These are phyloP conservation scores for Xylaria arbuscula DNA, from an alignment of 2,329 filamentous ascomycete genomes.

Conservation along the genomic window DNA sequence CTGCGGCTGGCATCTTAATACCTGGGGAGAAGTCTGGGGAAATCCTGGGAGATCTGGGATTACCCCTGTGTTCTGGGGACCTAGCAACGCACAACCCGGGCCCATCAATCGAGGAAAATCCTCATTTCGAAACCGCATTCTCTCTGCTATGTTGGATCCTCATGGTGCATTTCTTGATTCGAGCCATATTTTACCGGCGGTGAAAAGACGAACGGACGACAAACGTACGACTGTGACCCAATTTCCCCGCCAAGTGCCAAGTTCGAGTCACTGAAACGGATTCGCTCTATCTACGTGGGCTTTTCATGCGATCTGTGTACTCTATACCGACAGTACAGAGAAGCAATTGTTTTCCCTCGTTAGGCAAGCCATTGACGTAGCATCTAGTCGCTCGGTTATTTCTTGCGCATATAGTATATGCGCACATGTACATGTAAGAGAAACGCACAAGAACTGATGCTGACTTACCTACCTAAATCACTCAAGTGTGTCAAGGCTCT, in stretches of 20 bases:
- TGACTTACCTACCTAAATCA: slow-evolving; percentile 12
- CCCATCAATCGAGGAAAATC: background rate
- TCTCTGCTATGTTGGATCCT: slow-evolving; percentile 5
- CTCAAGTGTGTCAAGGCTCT: slow-evolving; percentile 3
- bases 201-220: background rate
- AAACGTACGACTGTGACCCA: slow-evolving; percentile 2
- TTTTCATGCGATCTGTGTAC: slow-evolving; percentile 1
- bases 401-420: background rate
- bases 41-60: slow-evolving; percentile 26
- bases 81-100: slow-evolving; percentile 22
- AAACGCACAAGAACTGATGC: background rate
- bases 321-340: background rate
- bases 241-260: background rate
- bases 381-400: slow-evolving; percentile 5
- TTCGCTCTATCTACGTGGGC: background rate
- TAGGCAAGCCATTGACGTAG: slow-evolving; percentile 8
- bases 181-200: slow-evolving; percentile 4
- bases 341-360: slow-evolving; percentile 4
- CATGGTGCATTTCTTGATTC: slow-evolving; percentile 7
- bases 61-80: slow-evolving; percentile 23
- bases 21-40: slow-evolving; percentile 34
- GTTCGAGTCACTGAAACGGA: background rate
- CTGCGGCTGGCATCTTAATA: slow-evolving; percentile 15
- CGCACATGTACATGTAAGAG: background rate
- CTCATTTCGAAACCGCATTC: slow-evolving; percentile 16